Evolutionary conservation across 2,329 filamentous ascomycete species (phyloP).

Genomic region (Aspergillus sp.): DNA sequence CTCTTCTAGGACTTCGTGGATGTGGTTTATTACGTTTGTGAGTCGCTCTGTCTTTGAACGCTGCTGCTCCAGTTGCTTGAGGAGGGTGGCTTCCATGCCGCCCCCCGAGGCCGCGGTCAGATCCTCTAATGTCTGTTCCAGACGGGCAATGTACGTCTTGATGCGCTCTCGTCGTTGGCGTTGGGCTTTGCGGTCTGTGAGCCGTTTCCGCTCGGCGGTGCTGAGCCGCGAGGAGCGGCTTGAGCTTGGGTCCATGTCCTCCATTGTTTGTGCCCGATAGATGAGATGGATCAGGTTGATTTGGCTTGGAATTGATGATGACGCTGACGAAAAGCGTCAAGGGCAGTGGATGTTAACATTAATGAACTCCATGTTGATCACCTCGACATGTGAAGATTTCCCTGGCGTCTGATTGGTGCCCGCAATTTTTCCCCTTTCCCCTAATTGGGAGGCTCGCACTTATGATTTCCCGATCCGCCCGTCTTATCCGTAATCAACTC

Average conservation of each 20-base stretch:
- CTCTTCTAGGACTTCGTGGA: constrained; percentile 8
- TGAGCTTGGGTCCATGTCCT: neutral
- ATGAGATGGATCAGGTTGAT: neutral
- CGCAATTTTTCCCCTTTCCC: constrained; percentile 1
- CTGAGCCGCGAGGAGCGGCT: neutral
- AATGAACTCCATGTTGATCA: neutral
- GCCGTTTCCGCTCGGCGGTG: constrained; percentile 12
- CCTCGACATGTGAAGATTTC: neutral
- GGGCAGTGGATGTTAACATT: too few species aligned
- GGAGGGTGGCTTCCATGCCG: constrained; percentile 10
- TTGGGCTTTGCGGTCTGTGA: constrained; percentile 15
- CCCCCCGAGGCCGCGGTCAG: constrained; percentile 7
- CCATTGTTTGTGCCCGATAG: neutral
- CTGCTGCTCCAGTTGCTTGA: constrained; percentile 13
- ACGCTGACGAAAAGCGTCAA: neutral
- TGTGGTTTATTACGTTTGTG: constrained; percentile 9
- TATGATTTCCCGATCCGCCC: neutral
- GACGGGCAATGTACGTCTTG: constrained; percentile 12
- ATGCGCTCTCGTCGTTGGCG: constrained; percentile 15
- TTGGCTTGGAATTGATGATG: neutral
- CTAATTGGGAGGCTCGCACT: neutral
- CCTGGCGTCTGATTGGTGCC: constrained; percentile 5
- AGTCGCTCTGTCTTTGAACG: constrained; percentile 9
- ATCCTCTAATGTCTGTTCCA: constrained; percentile 11
- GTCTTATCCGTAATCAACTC: too few species aligned